phyloP scores from a whole-genome alignment of 2,329 filamentous ascomycete species.

The Monilinia fructicola region DNA sequence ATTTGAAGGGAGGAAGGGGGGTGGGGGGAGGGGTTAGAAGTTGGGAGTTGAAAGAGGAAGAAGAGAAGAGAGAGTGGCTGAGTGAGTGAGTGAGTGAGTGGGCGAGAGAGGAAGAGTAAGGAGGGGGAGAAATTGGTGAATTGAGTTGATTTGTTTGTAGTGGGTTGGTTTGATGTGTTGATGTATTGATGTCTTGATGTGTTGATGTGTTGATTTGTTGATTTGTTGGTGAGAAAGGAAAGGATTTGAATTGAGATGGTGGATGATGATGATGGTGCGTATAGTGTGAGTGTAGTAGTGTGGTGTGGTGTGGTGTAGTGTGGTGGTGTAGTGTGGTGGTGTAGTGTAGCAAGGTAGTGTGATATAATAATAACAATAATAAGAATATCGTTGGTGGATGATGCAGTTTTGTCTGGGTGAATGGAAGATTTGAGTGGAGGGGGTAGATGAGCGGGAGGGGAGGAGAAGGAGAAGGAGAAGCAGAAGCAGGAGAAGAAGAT shows the following conservation, averaged over 20 bases:
- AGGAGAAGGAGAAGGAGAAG: too few relatives aligned
- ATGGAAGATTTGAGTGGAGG: neutral
- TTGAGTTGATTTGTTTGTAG: neutral
- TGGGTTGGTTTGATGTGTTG: neutral
- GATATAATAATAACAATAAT: too few relatives aligned
- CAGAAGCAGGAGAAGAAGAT: too few relatives aligned
- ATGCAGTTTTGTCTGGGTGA: neutral
- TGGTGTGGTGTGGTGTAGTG: too few relatives aligned
- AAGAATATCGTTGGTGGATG: too few relatives aligned
- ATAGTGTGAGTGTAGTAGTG: too few relatives aligned
- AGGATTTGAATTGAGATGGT: neutral
- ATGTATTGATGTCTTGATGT: too few relatives aligned
- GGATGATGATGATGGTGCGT: too few relatives aligned
- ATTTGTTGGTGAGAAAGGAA: neutral
- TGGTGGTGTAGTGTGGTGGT: too few relatives aligned
- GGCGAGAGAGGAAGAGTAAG: neutral
- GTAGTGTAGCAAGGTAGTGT: too few relatives aligned
- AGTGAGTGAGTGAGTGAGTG: neutral
- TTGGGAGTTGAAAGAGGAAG: neutral
- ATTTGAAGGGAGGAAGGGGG: constrained; percentile 14
- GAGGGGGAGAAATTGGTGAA: neutral
- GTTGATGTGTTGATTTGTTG: too few relatives aligned
- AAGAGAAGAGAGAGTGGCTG: neutral
- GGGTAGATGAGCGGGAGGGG: too few relatives aligned
- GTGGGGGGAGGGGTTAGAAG: neutral